These are phyloP conservation scores for Colletotrichum phormii DNA, from an alignment of 2,329 filamentous ascomycete species.

Conservation along the genomic window DNA sequence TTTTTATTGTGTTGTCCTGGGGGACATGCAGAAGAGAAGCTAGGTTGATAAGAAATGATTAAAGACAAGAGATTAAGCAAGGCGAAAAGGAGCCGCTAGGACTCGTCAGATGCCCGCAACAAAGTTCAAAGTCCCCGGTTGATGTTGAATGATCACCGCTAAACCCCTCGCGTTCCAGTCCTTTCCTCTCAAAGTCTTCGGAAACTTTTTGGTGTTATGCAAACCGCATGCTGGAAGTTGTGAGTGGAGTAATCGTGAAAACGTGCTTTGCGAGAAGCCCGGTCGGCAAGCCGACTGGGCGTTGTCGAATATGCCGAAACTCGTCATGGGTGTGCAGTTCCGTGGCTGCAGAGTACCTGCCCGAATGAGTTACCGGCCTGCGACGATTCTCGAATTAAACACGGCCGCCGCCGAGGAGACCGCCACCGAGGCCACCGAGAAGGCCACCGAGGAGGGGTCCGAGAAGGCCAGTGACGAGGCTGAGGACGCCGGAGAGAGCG, in stretches of 20 bases:
- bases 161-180: conserved; percentile 8
- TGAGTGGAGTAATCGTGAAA: background rate
- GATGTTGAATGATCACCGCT: conserved; percentile 3
- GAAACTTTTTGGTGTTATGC: background rate
- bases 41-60: conserved; percentile 17
- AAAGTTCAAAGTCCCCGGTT: conserved; percentile 28
- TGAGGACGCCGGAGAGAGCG: background rate
- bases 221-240: background rate
- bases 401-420: background rate
- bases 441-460: background rate
- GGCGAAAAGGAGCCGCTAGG: conserved; percentile 14
- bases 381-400: background rate
- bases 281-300: background rate
- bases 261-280: background rate
- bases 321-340: conserved; percentile 22
- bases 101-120: conserved; percentile 22
- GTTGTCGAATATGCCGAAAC: background rate
- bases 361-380: conserved; percentile 18
- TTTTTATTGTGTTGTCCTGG: conserved; percentile 18
- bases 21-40: conserved; percentile 23
- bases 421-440: background rate
- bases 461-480: background rate
- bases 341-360: conserved; percentile 24
- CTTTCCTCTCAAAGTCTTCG: conserved; percentile 19
- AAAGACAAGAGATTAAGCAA: conserved; percentile 28